Conservation (phyloP, 768 basidiomycete species). For the Mycena sanguinolenta region DNA sequence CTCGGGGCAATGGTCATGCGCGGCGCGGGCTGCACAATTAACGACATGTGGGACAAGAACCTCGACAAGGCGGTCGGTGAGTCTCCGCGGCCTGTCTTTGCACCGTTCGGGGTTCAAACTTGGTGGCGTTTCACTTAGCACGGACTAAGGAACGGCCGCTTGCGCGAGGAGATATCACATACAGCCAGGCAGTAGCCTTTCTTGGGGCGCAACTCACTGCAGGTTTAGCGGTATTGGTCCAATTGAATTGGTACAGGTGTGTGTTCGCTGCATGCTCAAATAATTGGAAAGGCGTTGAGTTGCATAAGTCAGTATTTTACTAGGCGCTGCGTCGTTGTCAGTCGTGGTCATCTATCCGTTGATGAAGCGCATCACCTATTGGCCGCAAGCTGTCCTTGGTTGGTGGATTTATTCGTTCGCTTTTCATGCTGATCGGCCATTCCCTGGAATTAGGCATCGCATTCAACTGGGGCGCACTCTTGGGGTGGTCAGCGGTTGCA, state of each 20-base stretch:
- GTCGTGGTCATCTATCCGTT: constrained; percentile 92
- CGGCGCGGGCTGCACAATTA: constrained; percentile 98
- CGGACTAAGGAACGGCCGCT: constrained; percentile 92
- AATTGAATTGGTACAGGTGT: constrained; percentile 97
- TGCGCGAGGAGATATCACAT: constrained; percentile 84
- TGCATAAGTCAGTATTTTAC: constrained; percentile 72
- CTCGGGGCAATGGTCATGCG: constrained; percentile 95
- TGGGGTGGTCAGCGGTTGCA: constrained; percentile 96
- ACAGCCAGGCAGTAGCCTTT: constrained; percentile 82
- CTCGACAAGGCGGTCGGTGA: constrained; percentile 93
- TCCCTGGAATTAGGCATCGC: constrained; percentile 74
- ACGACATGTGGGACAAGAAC: constrained; percentile 97
- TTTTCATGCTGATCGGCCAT: neutral
- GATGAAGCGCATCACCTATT: constrained; percentile 97
- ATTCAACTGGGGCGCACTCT: constrained; percentile 97
- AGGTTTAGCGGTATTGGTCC: constrained; percentile 88
- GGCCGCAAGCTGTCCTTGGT: constrained; percentile 98
- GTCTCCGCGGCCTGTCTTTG: constrained; percentile 34
- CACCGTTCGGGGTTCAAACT: constrained; percentile 4
- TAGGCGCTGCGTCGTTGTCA: constrained; percentile 92
- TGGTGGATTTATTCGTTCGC: constrained; percentile 42
- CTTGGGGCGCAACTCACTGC: constrained; percentile 84
- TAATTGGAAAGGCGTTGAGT: constrained; percentile 5
- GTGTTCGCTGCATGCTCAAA: constrained; percentile 40
- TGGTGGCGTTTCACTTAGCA: constrained; percentile 60